Percentiles rank a stretch among this genome's conserved stretches.
Evolutionary conservation across 2,329 filamentous ascomycete genomes (phyloP).

Genomic region (Penicillium olsonii): DNA sequence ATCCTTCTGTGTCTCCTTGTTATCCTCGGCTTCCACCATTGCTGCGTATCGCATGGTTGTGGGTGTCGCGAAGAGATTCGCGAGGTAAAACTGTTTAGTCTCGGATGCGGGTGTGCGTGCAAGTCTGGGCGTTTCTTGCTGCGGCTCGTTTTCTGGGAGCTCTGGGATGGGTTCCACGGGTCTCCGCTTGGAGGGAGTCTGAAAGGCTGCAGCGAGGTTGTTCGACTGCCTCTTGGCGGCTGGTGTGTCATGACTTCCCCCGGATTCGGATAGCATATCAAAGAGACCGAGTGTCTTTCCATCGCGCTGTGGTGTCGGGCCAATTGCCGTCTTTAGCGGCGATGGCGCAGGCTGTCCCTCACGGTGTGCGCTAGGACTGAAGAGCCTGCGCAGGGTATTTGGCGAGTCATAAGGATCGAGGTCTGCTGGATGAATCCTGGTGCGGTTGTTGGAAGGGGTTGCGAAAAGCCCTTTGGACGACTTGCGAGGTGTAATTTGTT

Average conservation of each 20-base stretch:
- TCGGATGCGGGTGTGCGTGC: constrained; percentile 46
- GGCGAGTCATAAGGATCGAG: constrained; percentile 50
- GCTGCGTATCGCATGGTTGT: constrained; percentile 45
- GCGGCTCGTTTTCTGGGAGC: constrained; percentile 30
- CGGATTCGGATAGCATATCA: constrained; percentile 48
- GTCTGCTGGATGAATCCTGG: constrained; percentile 37
- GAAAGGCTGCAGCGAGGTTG: constrained; percentile 29
- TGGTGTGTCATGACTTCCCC: constrained; percentile 38
- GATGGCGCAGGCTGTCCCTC: constrained; percentile 30
- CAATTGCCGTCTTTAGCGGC: constrained; percentile 44
- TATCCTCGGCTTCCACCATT: constrained; percentile 38
- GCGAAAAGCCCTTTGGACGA: constrained; percentile 29
- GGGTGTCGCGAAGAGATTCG: constrained; percentile 49
- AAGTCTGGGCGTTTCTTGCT: constrained; percentile 25
- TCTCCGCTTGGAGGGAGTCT: constrained; percentile 41
- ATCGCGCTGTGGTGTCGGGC: constrained; percentile 52
- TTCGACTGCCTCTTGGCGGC: constrained; percentile 30
- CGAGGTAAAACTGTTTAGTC: constrained; percentile 47
- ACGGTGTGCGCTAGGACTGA: constrained; percentile 38
- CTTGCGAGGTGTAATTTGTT: constrained; percentile 40
- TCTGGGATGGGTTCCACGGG: constrained; percentile 32
- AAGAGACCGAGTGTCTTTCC: constrained; percentile 51
- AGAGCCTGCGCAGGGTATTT: constrained; percentile 38
- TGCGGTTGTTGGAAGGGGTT: constrained; percentile 34
- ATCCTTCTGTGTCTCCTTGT: constrained; percentile 12